Evolutionary conservation across 192 early-diverging fungal genomes (phyloP).

Genomic region (Paraglomus brasilianum): DNA sequence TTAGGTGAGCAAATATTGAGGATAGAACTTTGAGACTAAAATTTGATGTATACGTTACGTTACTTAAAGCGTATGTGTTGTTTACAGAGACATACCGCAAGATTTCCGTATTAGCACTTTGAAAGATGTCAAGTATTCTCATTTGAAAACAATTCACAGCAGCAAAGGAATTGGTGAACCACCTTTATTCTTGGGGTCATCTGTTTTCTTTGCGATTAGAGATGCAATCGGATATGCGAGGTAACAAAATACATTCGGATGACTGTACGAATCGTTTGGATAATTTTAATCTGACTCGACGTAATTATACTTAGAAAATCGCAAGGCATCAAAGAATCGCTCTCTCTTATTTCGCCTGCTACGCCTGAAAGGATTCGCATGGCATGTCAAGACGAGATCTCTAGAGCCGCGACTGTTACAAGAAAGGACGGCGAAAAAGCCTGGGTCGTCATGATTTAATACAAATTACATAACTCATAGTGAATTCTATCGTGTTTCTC

Average conservation of each 20-base stretch:
- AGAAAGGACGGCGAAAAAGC: conserved; percentile 41
- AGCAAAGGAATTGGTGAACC: conserved; percentile 88
- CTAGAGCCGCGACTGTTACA: conserved; percentile 40
- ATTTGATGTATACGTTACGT: not conserved
- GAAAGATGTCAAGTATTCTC: conserved; percentile 49
- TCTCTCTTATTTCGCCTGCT: conserved; percentile 72
- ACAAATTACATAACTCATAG: not conserved
- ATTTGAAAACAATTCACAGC: conserved; percentile 73
- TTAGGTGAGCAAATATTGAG: conserved; percentile 40
- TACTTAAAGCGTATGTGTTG: not conserved
- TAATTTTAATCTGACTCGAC: too few relatives aligned
- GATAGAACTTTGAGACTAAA: conserved; percentile 1
- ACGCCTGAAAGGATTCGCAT: conserved; percentile 75
- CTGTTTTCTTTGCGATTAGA: conserved; percentile 76
- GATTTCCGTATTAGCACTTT: conserved; percentile 75
- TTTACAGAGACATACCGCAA: conserved; percentile 67
- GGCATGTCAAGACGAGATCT: conserved; percentile 68
- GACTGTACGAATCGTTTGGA: not conserved
- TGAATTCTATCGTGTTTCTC: too few relatives aligned
- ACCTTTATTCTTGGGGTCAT: conserved; percentile 78
- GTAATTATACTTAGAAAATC: conserved; percentile 33
- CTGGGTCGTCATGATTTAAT: conserved; percentile 41
- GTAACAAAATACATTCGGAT: not conserved
- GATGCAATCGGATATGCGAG: conserved; percentile 77
- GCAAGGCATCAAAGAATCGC: conserved; percentile 44